Conservation (phyloP, 1,139 yeast species). For the Yamadazyma buinensis region DNA sequence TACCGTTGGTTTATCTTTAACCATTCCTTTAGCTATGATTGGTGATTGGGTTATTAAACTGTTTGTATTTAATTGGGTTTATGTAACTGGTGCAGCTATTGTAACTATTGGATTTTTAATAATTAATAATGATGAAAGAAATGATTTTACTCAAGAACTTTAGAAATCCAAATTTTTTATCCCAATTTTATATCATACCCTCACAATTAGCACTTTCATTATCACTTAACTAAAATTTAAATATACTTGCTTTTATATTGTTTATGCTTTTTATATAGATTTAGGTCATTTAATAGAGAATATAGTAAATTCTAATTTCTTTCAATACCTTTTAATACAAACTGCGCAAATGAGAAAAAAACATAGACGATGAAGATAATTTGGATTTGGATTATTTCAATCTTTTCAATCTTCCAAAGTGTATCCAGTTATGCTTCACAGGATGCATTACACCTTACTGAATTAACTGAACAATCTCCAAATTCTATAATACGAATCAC, state of each 20-base stretch:
- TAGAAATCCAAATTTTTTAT: too few relatives aligned
- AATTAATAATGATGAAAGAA: conserved; percentile 73
- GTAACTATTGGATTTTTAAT: conserved; percentile 82
- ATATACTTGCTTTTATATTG: too few relatives aligned
- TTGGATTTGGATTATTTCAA: neutral
- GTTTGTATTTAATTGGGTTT: conserved; percentile 55
- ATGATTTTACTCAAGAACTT: conserved; percentile 36
- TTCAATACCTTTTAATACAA: too few relatives aligned
- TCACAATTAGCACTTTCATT: too few relatives aligned
- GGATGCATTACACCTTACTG: conserved; percentile 13
- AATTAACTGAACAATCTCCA: conserved; percentile 14
- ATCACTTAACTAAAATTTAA: too few relatives aligned
- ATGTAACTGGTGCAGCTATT: conserved; percentile 73
- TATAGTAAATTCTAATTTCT: too few relatives aligned
- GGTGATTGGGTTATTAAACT: conserved; percentile 80
- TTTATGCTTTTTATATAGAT: too few relatives aligned
- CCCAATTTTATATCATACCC: too few relatives aligned
- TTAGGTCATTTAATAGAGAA: too few relatives aligned
- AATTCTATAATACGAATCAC: conserved; percentile 26
- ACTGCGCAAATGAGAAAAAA: too few relatives aligned
- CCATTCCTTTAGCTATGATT: conserved; percentile 91
- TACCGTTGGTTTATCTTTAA: conserved; percentile 88
- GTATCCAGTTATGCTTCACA: conserved; percentile 1
- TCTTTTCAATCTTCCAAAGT: neutral
- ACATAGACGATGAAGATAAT: neutral